Conservation (phyloP, 139 green algal genomes). For the Diplosphaera chodatii region DNA sequence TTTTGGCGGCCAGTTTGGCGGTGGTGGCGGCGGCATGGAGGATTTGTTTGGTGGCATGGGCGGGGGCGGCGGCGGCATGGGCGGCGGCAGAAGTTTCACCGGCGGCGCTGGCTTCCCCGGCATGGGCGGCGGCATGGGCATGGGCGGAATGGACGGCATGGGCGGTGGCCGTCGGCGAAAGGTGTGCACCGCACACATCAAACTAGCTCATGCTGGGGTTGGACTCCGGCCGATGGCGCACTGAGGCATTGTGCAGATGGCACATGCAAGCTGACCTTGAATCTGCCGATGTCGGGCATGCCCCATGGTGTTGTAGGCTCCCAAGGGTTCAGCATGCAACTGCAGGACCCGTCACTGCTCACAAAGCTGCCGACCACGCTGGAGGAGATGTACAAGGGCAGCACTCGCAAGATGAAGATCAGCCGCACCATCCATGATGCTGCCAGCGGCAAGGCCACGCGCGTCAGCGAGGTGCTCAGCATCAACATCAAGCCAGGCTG, state of each 20-base stretch:
- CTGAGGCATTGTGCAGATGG: background rate
- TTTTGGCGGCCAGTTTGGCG: conserved; percentile 36
- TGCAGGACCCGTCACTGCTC: conserved; percentile 49
- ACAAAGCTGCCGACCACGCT: conserved; percentile 52
- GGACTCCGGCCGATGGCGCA: no score
- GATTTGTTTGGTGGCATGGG: conserved; percentile 22
- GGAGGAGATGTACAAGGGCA: conserved; percentile 81
- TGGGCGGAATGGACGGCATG: conserved; percentile 26
- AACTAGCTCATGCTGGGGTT: no score
- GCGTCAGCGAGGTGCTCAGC: conserved; percentile 74
- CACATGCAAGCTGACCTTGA: conserved; percentile 3
- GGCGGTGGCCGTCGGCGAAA: conserved; percentile 7
- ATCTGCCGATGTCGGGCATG: no score
- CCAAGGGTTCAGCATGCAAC: no score
- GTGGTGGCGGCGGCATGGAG: conserved; percentile 18
- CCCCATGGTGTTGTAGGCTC: no score
- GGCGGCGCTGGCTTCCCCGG: background rate
- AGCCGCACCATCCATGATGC: conserved; percentile 23
- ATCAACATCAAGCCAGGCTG: conserved; percentile 89
- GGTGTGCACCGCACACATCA: no score
- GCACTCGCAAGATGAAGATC: conserved; percentile 45
- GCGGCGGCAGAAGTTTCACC: conserved; percentile 5
- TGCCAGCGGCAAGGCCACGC: conserved; percentile 7
- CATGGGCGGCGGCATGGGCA: conserved; percentile 7
- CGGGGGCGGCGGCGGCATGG: conserved; percentile 14